These are phyloP conservation scores for Salicornia ramosissima DNA, from an alignment of 148 eudicot genomes.

Conservation along the genomic window DNA sequence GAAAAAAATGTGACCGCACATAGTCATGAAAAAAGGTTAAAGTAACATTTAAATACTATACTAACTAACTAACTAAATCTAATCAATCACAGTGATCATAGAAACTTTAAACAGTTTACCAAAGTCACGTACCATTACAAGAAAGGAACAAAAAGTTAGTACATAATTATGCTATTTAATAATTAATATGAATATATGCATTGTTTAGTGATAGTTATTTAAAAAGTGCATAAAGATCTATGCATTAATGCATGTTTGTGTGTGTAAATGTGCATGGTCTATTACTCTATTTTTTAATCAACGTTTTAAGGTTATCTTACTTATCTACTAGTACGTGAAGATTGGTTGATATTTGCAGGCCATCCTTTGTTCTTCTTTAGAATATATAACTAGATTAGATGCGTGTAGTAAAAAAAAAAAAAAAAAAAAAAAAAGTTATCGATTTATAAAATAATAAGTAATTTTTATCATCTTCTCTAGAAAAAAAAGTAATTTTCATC, in stretches of 20 bases:
- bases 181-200: neutral
- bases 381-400: no score
- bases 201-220: neutral
- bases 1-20: neutral
- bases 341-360: constrained; percentile 14
- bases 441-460: no score
- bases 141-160: constrained; percentile 20
- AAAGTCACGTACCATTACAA: constrained; percentile 10
- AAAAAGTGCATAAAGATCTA: neutral
- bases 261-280: neutral
- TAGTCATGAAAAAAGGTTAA: constrained; percentile 1
- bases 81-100: neutral
- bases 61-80: neutral
- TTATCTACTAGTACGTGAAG: constrained; percentile 21
- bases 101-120: constrained; percentile 2
- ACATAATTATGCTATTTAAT: neutral
- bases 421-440: no score
- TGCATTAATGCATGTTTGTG: neutral
- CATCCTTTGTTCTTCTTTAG: no score
- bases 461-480: no score
- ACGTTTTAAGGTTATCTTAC: constrained; percentile 21
- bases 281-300: constrained; percentile 10
- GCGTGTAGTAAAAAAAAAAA: no score
- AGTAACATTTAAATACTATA: neutral
- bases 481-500: no score